A percentile compares a stretch with the other conserved stretches of the same genome.
Conservation (phyloP, 352 stramenopile genomes). For the Elongisporangium senticosum region DNA sequence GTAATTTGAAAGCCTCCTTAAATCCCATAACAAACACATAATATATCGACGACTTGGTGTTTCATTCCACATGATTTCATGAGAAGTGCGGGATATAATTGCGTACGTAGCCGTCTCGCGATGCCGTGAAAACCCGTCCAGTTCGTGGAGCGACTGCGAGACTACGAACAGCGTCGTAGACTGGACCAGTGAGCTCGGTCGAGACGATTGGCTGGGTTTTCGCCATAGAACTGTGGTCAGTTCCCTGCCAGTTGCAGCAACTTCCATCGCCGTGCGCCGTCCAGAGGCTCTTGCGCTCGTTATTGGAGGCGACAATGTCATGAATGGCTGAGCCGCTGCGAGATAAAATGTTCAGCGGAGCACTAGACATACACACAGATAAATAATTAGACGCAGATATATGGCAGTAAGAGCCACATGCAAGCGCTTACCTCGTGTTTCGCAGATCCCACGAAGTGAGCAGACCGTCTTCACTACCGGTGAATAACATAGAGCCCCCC, state of each 20-base stretch:
- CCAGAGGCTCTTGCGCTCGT: conserved; percentile 26
- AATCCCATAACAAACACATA: conserved; percentile 6
- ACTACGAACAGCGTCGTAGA: conserved; percentile 64
- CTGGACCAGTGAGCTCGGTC: conserved; percentile 51
- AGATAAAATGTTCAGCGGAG: conserved; percentile 40
- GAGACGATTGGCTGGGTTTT: conserved; percentile 12
- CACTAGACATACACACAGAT: conserved; percentile 13
- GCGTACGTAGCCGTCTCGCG: conserved; percentile 57
- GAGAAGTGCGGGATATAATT: conserved; percentile 53
- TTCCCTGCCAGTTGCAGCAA: conserved; percentile 46
- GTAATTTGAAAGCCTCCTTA: conserved; percentile 1
- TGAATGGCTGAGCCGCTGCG: conserved; percentile 51
- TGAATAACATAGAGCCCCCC: conserved; percentile 30
- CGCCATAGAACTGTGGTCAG: conserved; percentile 3
- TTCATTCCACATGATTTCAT: background rate
- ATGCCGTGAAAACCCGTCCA: conserved; percentile 46
- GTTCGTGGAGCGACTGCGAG: conserved; percentile 27
- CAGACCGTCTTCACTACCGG: conserved; percentile 57
- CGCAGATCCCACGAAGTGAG: conserved; percentile 61
- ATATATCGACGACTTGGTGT: too few relatives aligned
- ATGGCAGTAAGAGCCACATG: background rate
- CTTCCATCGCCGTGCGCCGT: conserved; percentile 53
- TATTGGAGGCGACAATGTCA: conserved; percentile 16
- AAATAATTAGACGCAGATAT: background rate
- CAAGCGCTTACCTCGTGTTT: conserved; percentile 27